Base-by-base conservation (phyloP, 2,329 filamentous ascomycete genomes). In the Aureobasidium sp. region DNA sequence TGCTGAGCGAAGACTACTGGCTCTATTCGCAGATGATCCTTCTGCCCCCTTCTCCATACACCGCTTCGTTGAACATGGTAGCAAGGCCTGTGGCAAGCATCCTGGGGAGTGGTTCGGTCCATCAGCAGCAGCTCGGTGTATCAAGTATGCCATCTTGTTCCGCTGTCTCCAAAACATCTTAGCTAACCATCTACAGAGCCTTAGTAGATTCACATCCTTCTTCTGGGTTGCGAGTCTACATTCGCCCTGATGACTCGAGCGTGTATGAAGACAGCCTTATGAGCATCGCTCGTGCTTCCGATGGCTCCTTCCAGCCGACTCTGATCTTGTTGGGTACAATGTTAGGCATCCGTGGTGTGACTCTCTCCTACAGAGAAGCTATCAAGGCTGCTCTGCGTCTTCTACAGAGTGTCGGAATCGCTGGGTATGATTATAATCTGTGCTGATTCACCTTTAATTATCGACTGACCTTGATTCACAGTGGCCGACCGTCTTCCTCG, bases 91-190 rank as follows among this genome's bases (percentile, higher is more conserved):
- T 74, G 92, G 91, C 4, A 97, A 96, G 75, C 90, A 95, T 70
- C 94, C 94, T 0, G 94, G 94, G 41, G 91, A 97, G 75, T 99
- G 94, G 94, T 99, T 99, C 75, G 94, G 94, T 0, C 94, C 94
- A n/a, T 97, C 91, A 21, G 94, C 94, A 7, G 95, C 94, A 10
- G 92, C 94, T 50, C 86, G 88, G 62, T 97, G 94, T 73, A 97
- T 99, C 67, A 88, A 94, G 91, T 95, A 78, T 73, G 88, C 76
- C 13, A 27, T 9, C 37, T 8, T 15, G 16, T 30, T 27, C 34
- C 32, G 50, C 21, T 16, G 7, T 52, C 61, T 59, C 54, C 57
- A 54, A 65, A 69, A 1, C 21, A 29, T 55, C 69, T 54, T 21
- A 29, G 32, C 66, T 67, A 61, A 67, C 47, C 59, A n/a, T 15